Evolutionary conservation across 2,329 filamentous ascomycete genomes (phyloP).

Genomic region (Zymoseptoria brevis): DNA sequence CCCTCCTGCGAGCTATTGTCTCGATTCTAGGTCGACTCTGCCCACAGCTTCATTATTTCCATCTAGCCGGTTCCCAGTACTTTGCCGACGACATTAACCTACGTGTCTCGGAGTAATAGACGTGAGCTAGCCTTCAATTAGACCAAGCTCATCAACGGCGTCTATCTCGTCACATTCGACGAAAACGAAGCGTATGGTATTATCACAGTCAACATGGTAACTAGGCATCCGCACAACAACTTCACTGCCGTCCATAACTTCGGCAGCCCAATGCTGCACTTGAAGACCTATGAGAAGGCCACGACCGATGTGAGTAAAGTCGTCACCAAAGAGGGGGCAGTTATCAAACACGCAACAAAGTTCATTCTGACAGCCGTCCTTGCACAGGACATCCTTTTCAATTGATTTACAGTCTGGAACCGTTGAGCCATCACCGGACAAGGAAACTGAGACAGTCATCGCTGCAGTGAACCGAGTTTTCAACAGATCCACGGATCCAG

Average conservation of each 20-base stretch:
- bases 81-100: conserved; percentile 2
- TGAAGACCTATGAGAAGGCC: conserved; percentile 20
- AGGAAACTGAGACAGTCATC: no score
- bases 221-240: conserved; percentile 14
- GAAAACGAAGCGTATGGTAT: conserved; percentile 20
- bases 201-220: conserved; percentile 18
- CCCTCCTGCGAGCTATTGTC: neutral
- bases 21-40: conserved; percentile 10
- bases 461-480: no score
- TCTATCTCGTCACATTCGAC: conserved; percentile 22
- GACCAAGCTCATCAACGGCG: conserved; percentile 25
- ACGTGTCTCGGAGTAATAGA: conserved; percentile 5
- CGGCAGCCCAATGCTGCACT: conserved; percentile 18
- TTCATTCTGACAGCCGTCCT: no score
- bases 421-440: no score
- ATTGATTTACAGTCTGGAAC: no score
- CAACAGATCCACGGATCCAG: no score
- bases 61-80: conserved; percentile 9
- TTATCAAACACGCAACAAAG: conserved; percentile 18
- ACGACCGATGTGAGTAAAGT: conserved; percentile 22
- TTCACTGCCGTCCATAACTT: conserved; percentile 22
- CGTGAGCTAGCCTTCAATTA: conserved; percentile 13
- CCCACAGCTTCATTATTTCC: conserved; percentile 25
- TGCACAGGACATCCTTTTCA: no score
- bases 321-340: conserved; percentile 22